Percentiles rank a stretch among this genome's conserved stretches.
These are phyloP conservation scores for Ballota nigra DNA, from an alignment of 257 asterid species.

Conservation along the genomic window DNA sequence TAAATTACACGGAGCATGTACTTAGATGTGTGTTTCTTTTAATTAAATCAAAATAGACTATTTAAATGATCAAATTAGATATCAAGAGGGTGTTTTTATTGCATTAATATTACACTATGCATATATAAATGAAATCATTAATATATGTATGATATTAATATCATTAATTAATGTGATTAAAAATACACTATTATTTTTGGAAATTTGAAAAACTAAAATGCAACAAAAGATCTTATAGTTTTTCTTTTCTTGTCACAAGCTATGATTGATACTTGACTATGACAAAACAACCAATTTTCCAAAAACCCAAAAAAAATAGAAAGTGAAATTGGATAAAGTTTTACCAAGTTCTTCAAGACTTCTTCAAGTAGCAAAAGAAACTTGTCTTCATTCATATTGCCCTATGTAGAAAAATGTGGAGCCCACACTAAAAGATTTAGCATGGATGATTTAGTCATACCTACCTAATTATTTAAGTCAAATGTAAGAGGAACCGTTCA, in stretches of 20 bases:
- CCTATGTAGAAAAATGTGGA: not conserved
- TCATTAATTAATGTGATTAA: no score
- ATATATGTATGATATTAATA: no score
- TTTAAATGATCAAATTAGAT: no score
- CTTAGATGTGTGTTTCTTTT: no score
- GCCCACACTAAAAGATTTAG: not conserved
- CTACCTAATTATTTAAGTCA: constrained; percentile 37
- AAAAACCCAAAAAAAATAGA: not conserved
- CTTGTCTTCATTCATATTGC: not conserved
- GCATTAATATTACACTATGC: no score
- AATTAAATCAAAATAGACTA: no score
- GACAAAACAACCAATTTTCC: not conserved
- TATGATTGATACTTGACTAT: not conserved
- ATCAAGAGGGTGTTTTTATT: no score
- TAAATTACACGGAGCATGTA: no score
- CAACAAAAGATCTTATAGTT: not conserved
- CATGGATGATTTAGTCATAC: constrained; percentile 35
- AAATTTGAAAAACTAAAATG: no score
- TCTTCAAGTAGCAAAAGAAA: not conserved
- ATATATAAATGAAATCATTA: no score
- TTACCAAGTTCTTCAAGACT: not conserved
- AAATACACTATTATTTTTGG: no score
- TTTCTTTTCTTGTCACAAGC: constrained; percentile 10
- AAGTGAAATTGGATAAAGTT: not conserved
- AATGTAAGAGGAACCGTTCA: constrained; percentile 66